Base-by-base conservation (phyloP, 192 early-diverging fungal species). In the Jimgerdemannia flammicorona region DNA sequence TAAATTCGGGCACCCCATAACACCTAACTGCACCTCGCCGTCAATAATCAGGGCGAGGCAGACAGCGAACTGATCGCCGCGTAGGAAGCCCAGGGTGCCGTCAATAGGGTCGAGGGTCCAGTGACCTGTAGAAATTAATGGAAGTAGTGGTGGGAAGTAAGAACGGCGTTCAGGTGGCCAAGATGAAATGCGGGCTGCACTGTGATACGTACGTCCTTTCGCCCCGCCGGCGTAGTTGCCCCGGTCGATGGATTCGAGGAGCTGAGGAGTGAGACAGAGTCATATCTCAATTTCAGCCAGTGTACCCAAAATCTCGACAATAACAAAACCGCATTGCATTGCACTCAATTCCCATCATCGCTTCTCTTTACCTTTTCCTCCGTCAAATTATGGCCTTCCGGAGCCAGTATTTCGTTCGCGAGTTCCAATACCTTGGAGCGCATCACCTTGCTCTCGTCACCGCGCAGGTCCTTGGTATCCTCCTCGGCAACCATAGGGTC, bases 41-140 rank as follows among this genome's bases (percentile, higher is more conserved):
- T 98, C 92, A 3, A 93, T 84, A 74, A 99, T 91, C 66, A 98
- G 84, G 18, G 96, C 95, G 42, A 99, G 85, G 77, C 97, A 98
- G 3, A 99, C 96, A 1, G 97, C 96, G 84, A 90, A 99, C 86
- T 99, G 98, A 79, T 95, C 96, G 71, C 97, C 96, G 68, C 98
- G 89, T 80, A 99, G 82, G 77, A 99, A 99, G 29, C 98, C 98
- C 80, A 97, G 98, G 41, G 98, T 99, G n/a, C 98, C 98, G 82
- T 99, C 96, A 81, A 94, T 90, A 10, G 93, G 93, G 78, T 95
- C 93, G 54, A 95, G 85, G n/a, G 92, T 90, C 93, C 93, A 95
- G 77, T 87, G 84, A 64, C 79, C 79, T 80, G 49, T 29, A 29
- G 67, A 20, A 0, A 64, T 29, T 29, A 29, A 29, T 29, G 29